These are phyloP conservation scores for Tylopilus rubrobrunneus DNA, from an alignment of 768 basidiomycete genomes.

Conservation along the genomic window DNA sequence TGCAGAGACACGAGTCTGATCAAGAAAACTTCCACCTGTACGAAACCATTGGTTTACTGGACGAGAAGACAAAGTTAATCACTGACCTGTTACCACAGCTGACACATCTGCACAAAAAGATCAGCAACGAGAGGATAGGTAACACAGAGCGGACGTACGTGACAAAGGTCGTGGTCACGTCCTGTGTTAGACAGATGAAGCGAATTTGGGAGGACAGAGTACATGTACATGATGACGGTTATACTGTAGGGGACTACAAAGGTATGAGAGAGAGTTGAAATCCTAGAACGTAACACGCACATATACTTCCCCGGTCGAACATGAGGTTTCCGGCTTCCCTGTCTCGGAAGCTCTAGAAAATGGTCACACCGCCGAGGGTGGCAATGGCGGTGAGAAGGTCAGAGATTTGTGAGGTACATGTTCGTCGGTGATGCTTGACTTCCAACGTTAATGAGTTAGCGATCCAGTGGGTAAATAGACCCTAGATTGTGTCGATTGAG, in stretches of 20 bases:
- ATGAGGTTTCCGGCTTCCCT: slow-evolving; percentile 80
- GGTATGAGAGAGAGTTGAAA: background rate
- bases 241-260: slow-evolving; percentile 67
- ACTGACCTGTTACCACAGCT: slow-evolving; percentile 59
- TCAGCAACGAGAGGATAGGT: background rate
- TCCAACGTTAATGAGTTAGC: slow-evolving; percentile 90
- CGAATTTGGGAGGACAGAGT: slow-evolving; percentile 79
- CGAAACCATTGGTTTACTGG: background rate
- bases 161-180: slow-evolving; percentile 95
- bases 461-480: slow-evolving; percentile 85
- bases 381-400: slow-evolving; percentile 56
- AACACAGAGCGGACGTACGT: slow-evolving; percentile 48
- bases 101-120: slow-evolving; percentile 47
- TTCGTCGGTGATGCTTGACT: slow-evolving; percentile 66
- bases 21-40: slow-evolving; percentile 64
- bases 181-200: too few relatives aligned
- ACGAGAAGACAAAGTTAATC: background rate
- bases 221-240: slow-evolving; percentile 67
- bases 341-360: slow-evolving; percentile 76
- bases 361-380: slow-evolving; percentile 56
- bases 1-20: slow-evolving; percentile 13
- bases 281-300: slow-evolving; percentile 41
- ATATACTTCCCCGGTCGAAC: slow-evolving; percentile 89
- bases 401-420: slow-evolving; percentile 45
- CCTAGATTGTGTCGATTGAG: slow-evolving; percentile 43